phyloP scores from a whole-genome alignment of 2,329 filamentous ascomycete species.

The Calonectria ilicicola region DNA sequence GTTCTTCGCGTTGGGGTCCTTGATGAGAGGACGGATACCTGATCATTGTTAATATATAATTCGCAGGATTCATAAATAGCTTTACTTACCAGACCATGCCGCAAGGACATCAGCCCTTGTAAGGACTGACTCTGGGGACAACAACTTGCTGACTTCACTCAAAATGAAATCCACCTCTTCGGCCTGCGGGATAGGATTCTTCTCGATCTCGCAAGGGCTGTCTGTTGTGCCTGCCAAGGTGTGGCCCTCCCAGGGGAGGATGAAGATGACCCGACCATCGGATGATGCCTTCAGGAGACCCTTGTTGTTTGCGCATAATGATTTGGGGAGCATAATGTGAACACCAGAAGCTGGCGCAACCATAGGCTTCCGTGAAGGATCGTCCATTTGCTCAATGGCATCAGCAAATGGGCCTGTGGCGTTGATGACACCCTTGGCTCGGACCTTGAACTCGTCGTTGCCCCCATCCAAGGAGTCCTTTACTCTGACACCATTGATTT shows the following conservation, averaged over 20 bases:
- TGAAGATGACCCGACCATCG: constrained; percentile 89
- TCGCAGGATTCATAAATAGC: no score
- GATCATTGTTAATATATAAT: constrained; percentile 27
- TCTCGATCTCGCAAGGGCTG: constrained; percentile 75
- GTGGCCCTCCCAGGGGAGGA: constrained; percentile 88
- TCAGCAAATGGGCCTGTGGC: constrained; percentile 87
- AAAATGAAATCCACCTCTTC: constrained; percentile 87
- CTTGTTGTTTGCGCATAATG: constrained; percentile 84
- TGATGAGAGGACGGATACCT: constrained; percentile 81
- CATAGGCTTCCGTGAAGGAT: constrained; percentile 75
- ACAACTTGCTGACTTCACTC: constrained; percentile 80
- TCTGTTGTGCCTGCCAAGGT: constrained; percentile 89
- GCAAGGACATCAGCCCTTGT: constrained; percentile 81
- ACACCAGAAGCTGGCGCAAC: constrained; percentile 85
- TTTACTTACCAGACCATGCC: constrained; percentile 77
- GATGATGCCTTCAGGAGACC: constrained; percentile 87
- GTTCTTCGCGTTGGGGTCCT: constrained; percentile 83
- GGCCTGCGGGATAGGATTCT: constrained; percentile 78
- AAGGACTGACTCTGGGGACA: constrained; percentile 81
- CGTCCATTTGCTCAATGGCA: constrained; percentile 84
- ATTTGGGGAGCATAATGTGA: constrained; percentile 85
- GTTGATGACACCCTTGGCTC: constrained; percentile 85
- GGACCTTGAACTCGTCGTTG: constrained; percentile 73
- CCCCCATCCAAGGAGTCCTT: constrained; percentile 67
- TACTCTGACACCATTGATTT: constrained; percentile 73